Evolutionary conservation across 768 basidiomycete species (phyloP).

Genomic region (Crassisporium funariophilum): DNA sequence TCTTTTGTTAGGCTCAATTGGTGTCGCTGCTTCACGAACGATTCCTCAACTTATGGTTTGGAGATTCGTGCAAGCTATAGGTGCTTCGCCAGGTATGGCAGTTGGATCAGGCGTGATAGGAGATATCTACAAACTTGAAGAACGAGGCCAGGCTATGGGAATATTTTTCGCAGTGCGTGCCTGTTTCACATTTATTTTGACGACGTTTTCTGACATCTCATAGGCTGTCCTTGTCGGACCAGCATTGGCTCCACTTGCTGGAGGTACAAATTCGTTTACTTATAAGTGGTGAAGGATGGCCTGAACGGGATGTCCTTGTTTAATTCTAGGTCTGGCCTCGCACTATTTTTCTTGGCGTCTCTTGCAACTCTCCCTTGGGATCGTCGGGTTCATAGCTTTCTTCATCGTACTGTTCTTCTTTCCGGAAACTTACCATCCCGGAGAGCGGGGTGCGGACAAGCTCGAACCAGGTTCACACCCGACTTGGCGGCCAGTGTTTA

Average conservation of each 20-base stretch:
- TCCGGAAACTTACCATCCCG: slow-evolving; percentile 73
- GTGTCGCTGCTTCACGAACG: slow-evolving; percentile 49
- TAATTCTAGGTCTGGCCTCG: slow-evolving; percentile 43
- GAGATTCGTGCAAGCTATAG: slow-evolving; percentile 68
- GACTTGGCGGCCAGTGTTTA: slow-evolving; percentile 37
- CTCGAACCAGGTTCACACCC: slow-evolving; percentile 19
- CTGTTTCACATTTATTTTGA: not conserved
- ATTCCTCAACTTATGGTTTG: slow-evolving; percentile 56
- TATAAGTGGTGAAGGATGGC: not conserved
- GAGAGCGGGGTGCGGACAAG: slow-evolving; percentile 56
- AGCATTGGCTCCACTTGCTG: slow-evolving; percentile 59
- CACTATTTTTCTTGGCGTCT: slow-evolving; percentile 69
- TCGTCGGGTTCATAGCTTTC: slow-evolving; percentile 41
- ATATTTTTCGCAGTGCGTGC: slow-evolving; percentile 52
- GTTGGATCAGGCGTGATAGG: slow-evolving; percentile 63
- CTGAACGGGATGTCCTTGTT: not conserved
- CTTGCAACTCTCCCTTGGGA: slow-evolving; percentile 51
- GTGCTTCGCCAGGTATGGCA: slow-evolving; percentile 57
- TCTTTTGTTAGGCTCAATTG: slow-evolving; percentile 58
- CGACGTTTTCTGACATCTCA: not conserved
- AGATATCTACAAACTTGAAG: slow-evolving; percentile 67
- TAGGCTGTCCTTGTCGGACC: slow-evolving; percentile 60
- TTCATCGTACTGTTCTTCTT: slow-evolving; percentile 45
- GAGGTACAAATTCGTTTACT: slow-evolving; percentile 39
- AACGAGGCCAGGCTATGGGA: slow-evolving; percentile 61